phyloP scores from a whole-genome alignment of 768 basidiomycete genomes.

The Collybia sordida region DNA sequence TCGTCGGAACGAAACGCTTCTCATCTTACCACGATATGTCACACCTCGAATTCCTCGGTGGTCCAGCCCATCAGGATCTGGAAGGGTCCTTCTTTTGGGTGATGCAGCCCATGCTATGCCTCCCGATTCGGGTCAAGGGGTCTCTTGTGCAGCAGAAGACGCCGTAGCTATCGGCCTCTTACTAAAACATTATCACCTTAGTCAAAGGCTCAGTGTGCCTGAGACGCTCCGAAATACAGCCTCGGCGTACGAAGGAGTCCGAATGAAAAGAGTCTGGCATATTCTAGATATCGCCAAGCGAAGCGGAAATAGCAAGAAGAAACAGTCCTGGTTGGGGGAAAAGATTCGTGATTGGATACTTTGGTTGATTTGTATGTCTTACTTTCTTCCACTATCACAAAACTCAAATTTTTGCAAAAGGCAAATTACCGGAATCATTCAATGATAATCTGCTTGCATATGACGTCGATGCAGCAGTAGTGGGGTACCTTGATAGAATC shows the following conservation, averaged over 20 bases:
- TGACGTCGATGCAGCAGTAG: slow-evolving; percentile 23
- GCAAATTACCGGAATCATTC: slow-evolving; percentile 28
- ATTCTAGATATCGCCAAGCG: slow-evolving; percentile 33
- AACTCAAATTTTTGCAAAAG: slow-evolving; percentile 8
- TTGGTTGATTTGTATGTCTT: slow-evolving; percentile 29
- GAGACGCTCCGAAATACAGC: slow-evolving; percentile 21
- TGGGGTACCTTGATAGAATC: slow-evolving; percentile 17
- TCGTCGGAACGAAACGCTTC: slow-evolving; percentile 14
- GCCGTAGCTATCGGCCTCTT: slow-evolving; percentile 33
- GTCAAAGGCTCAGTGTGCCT: slow-evolving; percentile 1
- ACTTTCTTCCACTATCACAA: background rate
- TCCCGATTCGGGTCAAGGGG: slow-evolving; percentile 41
- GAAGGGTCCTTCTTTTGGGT: slow-evolving; percentile 38
- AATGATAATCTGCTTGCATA: slow-evolving; percentile 25
- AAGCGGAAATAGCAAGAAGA: slow-evolving; percentile 29
- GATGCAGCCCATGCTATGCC: slow-evolving; percentile 47
- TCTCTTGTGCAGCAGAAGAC: slow-evolving; percentile 40
- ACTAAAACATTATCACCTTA: slow-evolving; percentile 28
- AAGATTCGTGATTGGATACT: slow-evolving; percentile 31
- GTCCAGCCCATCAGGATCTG: slow-evolving; percentile 26
- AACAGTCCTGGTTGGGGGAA: slow-evolving; percentile 27
- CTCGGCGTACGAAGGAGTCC: slow-evolving; percentile 29
- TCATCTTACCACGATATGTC: slow-evolving; percentile 37
- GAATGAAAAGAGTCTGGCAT: slow-evolving; percentile 29
- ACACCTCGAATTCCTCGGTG: slow-evolving; percentile 34